Evolutionary conservation across 2,329 filamentous ascomycete species (phyloP), one percentile per base, ranked within the genome.

Genomic region (Knufia petricola): DNA sequence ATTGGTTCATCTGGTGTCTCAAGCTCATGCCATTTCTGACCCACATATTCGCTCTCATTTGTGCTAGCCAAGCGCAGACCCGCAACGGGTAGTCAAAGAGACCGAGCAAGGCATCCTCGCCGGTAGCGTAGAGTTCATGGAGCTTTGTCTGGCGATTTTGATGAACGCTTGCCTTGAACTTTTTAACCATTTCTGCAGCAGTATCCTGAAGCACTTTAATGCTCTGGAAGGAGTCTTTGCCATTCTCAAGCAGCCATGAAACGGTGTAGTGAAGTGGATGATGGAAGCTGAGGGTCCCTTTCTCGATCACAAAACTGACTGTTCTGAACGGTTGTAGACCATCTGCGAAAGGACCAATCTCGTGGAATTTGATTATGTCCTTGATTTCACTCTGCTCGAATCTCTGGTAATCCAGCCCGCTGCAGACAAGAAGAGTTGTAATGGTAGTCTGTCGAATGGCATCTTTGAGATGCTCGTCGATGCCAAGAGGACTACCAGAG

Each of bases 41-140:
- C 92, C 94, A 98, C 82, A 96, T 94, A 45, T 88, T 87, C 15
- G 90, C 88, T 65, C 94, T 95, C 81, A 98, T 96, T 69, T 98
- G 94, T 4, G 92, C 86, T 26, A 98, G 73, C 92, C 92, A 98
- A 17, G 87, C 88, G 63, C 88, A 95, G 0, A 96, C 89, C 46
- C 94, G 79, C 3, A 98, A 73, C 0, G 94, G 90, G 59, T 87
- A 95, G 64, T 98, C 92, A 60, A 98, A 95, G 45, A 88, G 79
- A 1, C 85, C 83, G 64, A 95, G 81, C 19, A 95, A 72, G 60
- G 89, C 82, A 62, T 94, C 87, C 59, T 94, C 85, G 3, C 49
- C 31, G 4, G 37, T 49, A 21, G 54, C 53, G n/a, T 56, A 49
- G 21, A 50, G 30, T 3, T 28, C 15, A 26, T 48, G 46, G 3